These are phyloP conservation scores for Sarocladium oryzae DNA, from an alignment of 2,329 filamentous ascomycete genomes.

Conservation along the genomic window DNA sequence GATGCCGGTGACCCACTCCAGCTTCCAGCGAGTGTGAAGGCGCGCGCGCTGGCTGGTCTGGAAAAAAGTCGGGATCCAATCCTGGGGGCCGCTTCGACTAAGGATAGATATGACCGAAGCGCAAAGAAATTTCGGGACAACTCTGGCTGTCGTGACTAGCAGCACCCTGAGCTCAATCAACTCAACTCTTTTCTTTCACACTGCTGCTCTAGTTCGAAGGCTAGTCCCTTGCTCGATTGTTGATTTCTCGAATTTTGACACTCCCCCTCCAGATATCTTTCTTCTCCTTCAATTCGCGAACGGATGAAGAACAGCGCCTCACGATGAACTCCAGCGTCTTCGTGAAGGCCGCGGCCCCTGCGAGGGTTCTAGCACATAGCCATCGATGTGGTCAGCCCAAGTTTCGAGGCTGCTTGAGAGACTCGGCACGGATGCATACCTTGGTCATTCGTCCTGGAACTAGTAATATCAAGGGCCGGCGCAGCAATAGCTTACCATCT, in stretches of 20 bases:
- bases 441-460: background rate
- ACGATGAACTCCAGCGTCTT: slow-evolving; percentile 43
- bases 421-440: slow-evolving; percentile 8
- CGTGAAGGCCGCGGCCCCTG: slow-evolving; percentile 39
- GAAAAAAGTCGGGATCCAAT: slow-evolving; percentile 9
- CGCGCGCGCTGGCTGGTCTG: no score
- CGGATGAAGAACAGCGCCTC: slow-evolving; percentile 22
- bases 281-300: slow-evolving; percentile 8
- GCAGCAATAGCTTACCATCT: slow-evolving; percentile 3
- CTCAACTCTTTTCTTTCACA: slow-evolving; percentile 3
- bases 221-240: background rate
- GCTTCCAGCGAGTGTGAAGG: no score
- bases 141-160: background rate
- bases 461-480: background rate
- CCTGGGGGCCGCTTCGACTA: background rate
- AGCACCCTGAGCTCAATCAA: background rate
- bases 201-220: background rate
- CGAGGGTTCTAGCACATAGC: slow-evolving; percentile 38
- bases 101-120: slow-evolving; percentile 14
- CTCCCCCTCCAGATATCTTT: background rate
- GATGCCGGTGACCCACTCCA: no score
- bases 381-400: slow-evolving; percentile 32
- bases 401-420: slow-evolving; percentile 29
- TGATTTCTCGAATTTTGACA: slow-evolving; percentile 1
- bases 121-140: slow-evolving; percentile 20